Percentiles rank a stretch among this genome's conserved stretches.
Evolutionary conservation across 1,284 basidiomycete species (phyloP).

Genomic region (Sphaerobolus stellatus): DNA sequence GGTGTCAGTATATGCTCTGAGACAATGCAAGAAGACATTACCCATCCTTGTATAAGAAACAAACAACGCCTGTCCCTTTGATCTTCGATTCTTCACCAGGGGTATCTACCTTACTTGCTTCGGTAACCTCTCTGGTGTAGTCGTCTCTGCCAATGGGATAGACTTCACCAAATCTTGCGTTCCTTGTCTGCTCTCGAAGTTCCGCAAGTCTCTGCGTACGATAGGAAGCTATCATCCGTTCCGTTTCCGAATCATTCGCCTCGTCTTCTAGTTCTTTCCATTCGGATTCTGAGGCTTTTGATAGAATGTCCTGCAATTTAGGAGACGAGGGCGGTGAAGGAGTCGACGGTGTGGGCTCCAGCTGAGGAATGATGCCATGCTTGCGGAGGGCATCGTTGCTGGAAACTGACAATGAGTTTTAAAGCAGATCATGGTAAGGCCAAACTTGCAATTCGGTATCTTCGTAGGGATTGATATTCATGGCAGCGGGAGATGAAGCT

Average conservation of each 20-base stretch:
- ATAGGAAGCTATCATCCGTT: conserved; percentile 72
- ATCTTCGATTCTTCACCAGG: conserved; percentile 64
- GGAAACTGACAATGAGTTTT: conserved; percentile 13
- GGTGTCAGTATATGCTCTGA: background rate
- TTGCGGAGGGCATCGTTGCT: conserved; percentile 93
- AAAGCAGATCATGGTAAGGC: background rate
- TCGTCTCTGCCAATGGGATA: conserved; percentile 91
- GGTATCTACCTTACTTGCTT: conserved; percentile 76
- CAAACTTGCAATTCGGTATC: conserved; percentile 87
- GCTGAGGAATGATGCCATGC: conserved; percentile 85
- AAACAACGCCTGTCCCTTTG: conserved; percentile 82
- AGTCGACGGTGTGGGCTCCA: conserved; percentile 61
- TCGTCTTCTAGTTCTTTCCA: conserved; percentile 70
- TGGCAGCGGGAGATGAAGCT: conserved; percentile 23
- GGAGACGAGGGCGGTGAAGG: conserved; percentile 73
- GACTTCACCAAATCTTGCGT: conserved; percentile 80
- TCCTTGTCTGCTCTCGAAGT: conserved; percentile 60
- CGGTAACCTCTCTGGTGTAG: conserved; percentile 93
- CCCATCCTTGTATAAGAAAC: conserved; percentile 90
- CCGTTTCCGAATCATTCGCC: conserved; percentile 71
- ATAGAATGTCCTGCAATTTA: conserved; percentile 63
- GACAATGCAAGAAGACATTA: conserved; percentile 30
- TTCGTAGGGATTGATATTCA: conserved; percentile 78
- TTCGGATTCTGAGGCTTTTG: conserved; percentile 65
- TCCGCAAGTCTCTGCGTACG: conserved; percentile 67